Percentiles rank a stretch among this genome's conserved stretches.
These are phyloP conservation scores for Salinomyces thailandicus DNA, from an alignment of 2,329 filamentous ascomycete genomes.

Conservation along the genomic window DNA sequence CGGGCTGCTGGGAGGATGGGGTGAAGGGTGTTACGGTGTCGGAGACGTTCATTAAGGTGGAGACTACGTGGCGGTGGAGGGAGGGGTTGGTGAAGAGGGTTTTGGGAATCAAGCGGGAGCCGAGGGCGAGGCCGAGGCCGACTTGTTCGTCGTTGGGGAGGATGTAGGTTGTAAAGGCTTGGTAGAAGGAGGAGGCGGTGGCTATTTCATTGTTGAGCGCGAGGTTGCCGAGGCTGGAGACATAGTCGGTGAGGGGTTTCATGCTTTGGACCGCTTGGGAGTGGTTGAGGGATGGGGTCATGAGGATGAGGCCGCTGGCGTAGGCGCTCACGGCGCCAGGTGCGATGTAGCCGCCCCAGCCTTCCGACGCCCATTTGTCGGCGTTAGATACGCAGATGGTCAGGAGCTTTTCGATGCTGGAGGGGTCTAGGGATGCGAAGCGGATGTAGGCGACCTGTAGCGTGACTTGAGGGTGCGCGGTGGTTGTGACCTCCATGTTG, in stretches of 20 bases:
- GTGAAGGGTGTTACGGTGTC: neutral
- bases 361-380: constrained; percentile 10
- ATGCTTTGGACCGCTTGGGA: constrained; percentile 5
- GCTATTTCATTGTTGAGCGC: constrained; percentile 7
- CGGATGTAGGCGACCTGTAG: constrained; percentile 11
- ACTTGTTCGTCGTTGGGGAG: constrained; percentile 12
- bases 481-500: constrained; percentile 11
- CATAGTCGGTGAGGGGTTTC: constrained; percentile 4
- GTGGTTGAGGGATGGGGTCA: constrained; percentile 7
- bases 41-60: neutral
- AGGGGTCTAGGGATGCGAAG: constrained; percentile 6
- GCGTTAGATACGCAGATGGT: constrained; percentile 7
- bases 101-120: constrained; percentile 10
- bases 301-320: constrained; percentile 6
- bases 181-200: constrained; percentile 7
- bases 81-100: constrained; percentile 3
- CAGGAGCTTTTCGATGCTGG: constrained; percentile 9
- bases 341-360: constrained; percentile 12
- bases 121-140: constrained; percentile 10
- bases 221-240: constrained; percentile 2
- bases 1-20: neutral
- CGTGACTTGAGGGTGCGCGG: constrained; percentile 9
- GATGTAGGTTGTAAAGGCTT: constrained; percentile 12
- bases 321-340: constrained; percentile 3
- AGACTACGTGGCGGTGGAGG: constrained; percentile 6